Evolutionary conservation across 192 early-diverging fungal genomes (phyloP).

Genomic region (Dissophora globulifera): DNA sequence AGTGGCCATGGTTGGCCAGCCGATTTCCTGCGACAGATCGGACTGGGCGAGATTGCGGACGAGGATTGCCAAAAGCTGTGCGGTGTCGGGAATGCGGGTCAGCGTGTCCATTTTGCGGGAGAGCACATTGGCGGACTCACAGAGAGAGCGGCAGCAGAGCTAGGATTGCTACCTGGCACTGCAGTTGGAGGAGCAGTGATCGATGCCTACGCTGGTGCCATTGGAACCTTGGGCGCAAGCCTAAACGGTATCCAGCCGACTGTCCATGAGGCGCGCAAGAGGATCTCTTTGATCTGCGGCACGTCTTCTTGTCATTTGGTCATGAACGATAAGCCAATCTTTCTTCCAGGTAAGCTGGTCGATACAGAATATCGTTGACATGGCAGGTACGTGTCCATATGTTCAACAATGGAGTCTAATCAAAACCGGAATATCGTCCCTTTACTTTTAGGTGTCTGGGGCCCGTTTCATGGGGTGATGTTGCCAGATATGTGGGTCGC

Average conservation of each 20-base stretch:
- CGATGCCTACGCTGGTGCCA: slow-evolving; percentile 80
- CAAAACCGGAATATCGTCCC: neutral
- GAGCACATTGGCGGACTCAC: slow-evolving; percentile 66
- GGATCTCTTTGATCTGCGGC: slow-evolving; percentile 69
- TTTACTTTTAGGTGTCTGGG: slow-evolving; percentile 53
- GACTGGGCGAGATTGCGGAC: slow-evolving; percentile 61
- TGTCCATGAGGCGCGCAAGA: slow-evolving; percentile 35
- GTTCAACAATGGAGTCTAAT: too few species aligned
- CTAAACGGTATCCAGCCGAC: slow-evolving; percentile 32
- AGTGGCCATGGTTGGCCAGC: slow-evolving; percentile 63
- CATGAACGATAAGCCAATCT: slow-evolving; percentile 59
- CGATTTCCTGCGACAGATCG: slow-evolving; percentile 64
- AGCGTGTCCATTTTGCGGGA: slow-evolving; percentile 60
- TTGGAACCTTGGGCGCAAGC: slow-evolving; percentile 62
- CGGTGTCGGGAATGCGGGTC: slow-evolving; percentile 46
- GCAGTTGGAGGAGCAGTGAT: slow-evolving; percentile 74
- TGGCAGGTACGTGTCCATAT: too few species aligned
- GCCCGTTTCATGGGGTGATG: slow-evolving; percentile 70
- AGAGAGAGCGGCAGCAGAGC: slow-evolving; percentile 59
- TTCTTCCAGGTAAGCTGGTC: slow-evolving; percentile 60
- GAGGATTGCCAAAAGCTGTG: slow-evolving; percentile 57
- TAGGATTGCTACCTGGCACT: slow-evolving; percentile 64
- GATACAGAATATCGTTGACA: too few species aligned
- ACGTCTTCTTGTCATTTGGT: slow-evolving; percentile 80
- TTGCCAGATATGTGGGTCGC: slow-evolving; percentile 64